phyloP scores from a whole-genome alignment of 768 basidiomycete genomes.

The Hydnomerulius pinastri region DNA sequence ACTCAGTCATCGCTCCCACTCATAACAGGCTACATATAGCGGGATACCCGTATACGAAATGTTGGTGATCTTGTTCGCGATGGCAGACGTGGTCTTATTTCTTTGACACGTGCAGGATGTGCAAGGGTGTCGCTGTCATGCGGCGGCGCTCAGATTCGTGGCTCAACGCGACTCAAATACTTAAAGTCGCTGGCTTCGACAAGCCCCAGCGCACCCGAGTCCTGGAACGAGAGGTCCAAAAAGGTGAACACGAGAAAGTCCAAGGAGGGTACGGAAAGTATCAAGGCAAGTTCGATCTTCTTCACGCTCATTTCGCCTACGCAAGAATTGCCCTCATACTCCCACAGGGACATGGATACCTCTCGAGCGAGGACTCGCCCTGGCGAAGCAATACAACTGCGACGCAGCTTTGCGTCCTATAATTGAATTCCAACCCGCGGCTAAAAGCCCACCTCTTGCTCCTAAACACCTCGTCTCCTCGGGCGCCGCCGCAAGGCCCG shows the following conservation, averaged over 20 bases:
- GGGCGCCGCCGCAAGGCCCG: slow-evolving; percentile 44
- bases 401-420: slow-evolving; percentile 86
- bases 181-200: slow-evolving; percentile 99
- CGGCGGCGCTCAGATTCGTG: slow-evolving; percentile 93
- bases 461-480: slow-evolving; percentile 90
- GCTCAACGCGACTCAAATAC: slow-evolving; percentile 98
- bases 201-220: slow-evolving; percentile 98
- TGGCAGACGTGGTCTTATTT: slow-evolving; percentile 34
- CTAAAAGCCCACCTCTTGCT: slow-evolving; percentile 90
- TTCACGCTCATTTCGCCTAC: slow-evolving; percentile 5
- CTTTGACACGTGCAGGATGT: slow-evolving; percentile 70
- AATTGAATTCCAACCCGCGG: slow-evolving; percentile 89
- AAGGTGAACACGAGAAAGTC: slow-evolving; percentile 98
- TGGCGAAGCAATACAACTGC: slow-evolving; percentile 93
- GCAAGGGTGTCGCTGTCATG: slow-evolving; percentile 97
- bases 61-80: slow-evolving; percentile 52
- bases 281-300: slow-evolving; percentile 68
- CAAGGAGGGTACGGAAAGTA: slow-evolving; percentile 99
- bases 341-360: slow-evolving; percentile 95
- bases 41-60: slow-evolving; percentile 93
- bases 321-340: background rate
- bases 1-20: slow-evolving; percentile 9
- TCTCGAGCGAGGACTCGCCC: slow-evolving; percentile 79
- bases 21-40: slow-evolving; percentile 81
- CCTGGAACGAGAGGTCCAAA: slow-evolving; percentile 96